A percentile compares a stretch with the other conserved stretches of the same genome.
Evolutionary conservation across 2,329 filamentous ascomycete species (phyloP).

Genomic region (Ramularia collo-cygni): DNA sequence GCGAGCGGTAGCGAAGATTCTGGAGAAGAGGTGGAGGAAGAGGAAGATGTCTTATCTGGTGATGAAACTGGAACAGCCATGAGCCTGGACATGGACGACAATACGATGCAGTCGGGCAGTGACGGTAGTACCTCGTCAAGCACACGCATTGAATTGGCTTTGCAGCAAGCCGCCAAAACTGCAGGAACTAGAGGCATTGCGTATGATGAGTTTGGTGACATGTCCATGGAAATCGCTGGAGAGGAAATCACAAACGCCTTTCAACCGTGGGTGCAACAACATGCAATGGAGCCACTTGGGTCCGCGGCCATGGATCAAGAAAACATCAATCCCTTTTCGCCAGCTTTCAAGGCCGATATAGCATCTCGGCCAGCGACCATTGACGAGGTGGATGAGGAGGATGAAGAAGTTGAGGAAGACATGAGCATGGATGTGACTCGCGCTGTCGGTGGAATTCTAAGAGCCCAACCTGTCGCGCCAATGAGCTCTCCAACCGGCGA

Average conservation of each 20-base stretch:
- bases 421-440: conserved; percentile 94
- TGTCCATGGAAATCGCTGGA: conserved; percentile 48
- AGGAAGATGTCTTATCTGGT: conserved; percentile 40
- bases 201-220: conserved; percentile 48
- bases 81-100: conserved; percentile 62
- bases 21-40: conserved; percentile 46
- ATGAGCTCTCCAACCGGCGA: conserved; percentile 35
- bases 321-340: conserved; percentile 44
- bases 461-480: conserved; percentile 30
- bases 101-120: conserved; percentile 32
- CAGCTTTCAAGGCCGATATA: conserved; percentile 33
- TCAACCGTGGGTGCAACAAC: conserved; percentile 61
- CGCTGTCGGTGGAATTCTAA: conserved; percentile 71
- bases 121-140: conserved; percentile 58
- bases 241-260: conserved; percentile 71
- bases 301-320: conserved; percentile 40
- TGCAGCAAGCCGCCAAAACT: conserved; percentile 65
- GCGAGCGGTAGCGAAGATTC: conserved; percentile 52
- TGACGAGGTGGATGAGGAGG: conserved; percentile 32
- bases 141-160: conserved; percentile 66
- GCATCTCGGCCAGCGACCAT: conserved; percentile 21
- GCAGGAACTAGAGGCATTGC: conserved; percentile 67
- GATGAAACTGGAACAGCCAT: conserved; percentile 74
- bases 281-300: conserved; percentile 12
- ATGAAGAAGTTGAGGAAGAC: conserved; percentile 49